phyloP scores from a whole-genome alignment of 1,139 yeast genomes.

The Pichia sp. region DNA sequence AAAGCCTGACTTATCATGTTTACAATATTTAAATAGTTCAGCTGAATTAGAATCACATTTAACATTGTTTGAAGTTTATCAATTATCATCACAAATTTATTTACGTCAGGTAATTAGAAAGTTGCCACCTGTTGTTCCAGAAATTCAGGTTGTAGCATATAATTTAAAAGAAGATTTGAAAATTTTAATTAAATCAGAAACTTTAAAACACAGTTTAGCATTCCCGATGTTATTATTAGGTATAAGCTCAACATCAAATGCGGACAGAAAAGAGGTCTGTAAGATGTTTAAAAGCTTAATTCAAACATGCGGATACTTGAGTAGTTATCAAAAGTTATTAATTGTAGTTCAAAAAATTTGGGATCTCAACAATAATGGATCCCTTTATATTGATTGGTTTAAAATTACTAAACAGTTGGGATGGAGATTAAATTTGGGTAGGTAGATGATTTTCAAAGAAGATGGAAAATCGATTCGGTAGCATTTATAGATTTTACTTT shows the following conservation, averaged over 20 bases:
- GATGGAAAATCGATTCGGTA: too few relatives aligned
- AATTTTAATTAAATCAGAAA: conserved; percentile 33
- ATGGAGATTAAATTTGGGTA: conserved; percentile 24
- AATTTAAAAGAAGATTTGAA: conserved; percentile 32
- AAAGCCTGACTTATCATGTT: conserved; percentile 37
- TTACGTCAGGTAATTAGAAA: conserved; percentile 41
- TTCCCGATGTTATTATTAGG: conserved; percentile 49
- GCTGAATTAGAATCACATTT: conserved; percentile 44
- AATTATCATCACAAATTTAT: conserved; percentile 41
- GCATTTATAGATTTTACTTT: background rate
- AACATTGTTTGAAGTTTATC: conserved; percentile 46
- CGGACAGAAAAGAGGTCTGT: conserved; percentile 35
- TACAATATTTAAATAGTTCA: conserved; percentile 34
- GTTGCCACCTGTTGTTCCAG: conserved; percentile 42
- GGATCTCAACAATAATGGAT: conserved; percentile 21
- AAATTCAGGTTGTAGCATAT: conserved; percentile 32
- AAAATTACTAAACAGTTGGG: conserved; percentile 21
- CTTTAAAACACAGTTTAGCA: conserved; percentile 43
- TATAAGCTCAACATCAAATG: conserved; percentile 37
- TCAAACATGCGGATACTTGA: conserved; percentile 23
- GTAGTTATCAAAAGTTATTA: conserved; percentile 23
- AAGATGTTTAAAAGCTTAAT: conserved; percentile 32
- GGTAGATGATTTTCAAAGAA: conserved; percentile 4
- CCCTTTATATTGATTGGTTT: conserved; percentile 24
- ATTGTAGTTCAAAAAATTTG: conserved; percentile 23